Conservation (phyloP, 352 stramenopile species). For the Globisporangium perplexum region DNA sequence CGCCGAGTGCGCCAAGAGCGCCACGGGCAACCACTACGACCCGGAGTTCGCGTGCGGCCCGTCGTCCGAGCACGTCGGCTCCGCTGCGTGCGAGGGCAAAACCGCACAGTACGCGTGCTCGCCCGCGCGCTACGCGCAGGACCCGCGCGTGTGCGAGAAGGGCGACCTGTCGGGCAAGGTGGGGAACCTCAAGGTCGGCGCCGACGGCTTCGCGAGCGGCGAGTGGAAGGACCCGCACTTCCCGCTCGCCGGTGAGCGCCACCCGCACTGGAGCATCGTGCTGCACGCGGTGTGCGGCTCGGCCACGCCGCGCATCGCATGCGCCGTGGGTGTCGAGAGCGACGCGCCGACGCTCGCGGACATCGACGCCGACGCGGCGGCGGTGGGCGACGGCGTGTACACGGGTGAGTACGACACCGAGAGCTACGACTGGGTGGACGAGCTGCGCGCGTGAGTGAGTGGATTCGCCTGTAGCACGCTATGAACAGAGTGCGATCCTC, state of each 20-base stretch:
- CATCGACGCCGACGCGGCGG: neutral
- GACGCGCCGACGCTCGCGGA: neutral
- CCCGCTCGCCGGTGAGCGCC: conserved; percentile 18
- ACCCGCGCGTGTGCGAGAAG: conserved; percentile 29
- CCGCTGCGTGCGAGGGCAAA: conserved; percentile 9
- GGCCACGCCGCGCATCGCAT: conserved; percentile 29
- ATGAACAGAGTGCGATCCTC: neutral
- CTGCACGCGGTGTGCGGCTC: conserved; percentile 14
- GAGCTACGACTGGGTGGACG: conserved; percentile 11
- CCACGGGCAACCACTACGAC: conserved; percentile 43
- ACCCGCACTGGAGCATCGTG: conserved; percentile 31
- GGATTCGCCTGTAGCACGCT: neutral
- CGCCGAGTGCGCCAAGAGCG: conserved; percentile 20
- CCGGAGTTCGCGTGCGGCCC: conserved; percentile 29
- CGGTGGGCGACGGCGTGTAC: neutral
- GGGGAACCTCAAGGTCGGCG: conserved; percentile 19
- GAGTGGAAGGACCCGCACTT: conserved; percentile 32
- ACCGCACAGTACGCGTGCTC: conserved; percentile 27
- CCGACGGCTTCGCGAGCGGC: conserved; percentile 9
- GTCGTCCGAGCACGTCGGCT: conserved; percentile 27
- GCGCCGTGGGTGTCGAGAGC: conserved; percentile 17
- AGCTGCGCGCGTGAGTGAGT: conserved; percentile 7
- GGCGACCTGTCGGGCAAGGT: conserved; percentile 46
- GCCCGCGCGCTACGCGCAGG: conserved; percentile 19
- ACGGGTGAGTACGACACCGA: conserved; percentile 8